Conservation (phyloP, 495 filamentous ascomycete genomes). For the Filosporella fistucella region DNA sequence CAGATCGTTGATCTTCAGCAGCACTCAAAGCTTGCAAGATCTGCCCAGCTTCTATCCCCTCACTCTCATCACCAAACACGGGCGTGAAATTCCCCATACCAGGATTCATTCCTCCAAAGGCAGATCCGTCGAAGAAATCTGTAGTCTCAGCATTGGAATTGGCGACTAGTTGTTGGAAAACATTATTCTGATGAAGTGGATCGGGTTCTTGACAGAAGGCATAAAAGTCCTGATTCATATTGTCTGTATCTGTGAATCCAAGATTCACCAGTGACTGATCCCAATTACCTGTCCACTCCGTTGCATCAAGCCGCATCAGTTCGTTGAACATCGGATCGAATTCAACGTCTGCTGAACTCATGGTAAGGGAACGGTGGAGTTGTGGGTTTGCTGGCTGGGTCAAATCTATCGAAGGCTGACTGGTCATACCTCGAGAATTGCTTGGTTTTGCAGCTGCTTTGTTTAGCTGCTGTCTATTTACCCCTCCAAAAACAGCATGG, state of each 20-base stretch:
- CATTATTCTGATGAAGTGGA: conserved; percentile 24
- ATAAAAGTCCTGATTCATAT: conserved; percentile 39
- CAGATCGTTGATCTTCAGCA: conserved; percentile 10
- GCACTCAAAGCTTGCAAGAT: conserved; percentile 22
- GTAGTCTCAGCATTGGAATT: conserved; percentile 20
- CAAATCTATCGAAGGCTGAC: conserved; percentile 7
- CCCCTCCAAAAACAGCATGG: too few relatives aligned
- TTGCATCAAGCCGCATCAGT: conserved; percentile 56
- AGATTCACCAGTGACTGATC: conserved; percentile 54
- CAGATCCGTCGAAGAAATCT: conserved; percentile 14
- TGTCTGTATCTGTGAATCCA: conserved; percentile 41
- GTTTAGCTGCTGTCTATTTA: too few relatives aligned
- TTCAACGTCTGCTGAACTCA: conserved; percentile 33
- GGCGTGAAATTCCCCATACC: neutral
- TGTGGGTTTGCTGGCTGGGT: conserved; percentile 2
- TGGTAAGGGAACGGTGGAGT: conserved; percentile 16
- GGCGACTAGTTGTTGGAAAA: conserved; percentile 23
- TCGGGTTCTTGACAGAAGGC: conserved; percentile 51
- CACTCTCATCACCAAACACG: conserved; percentile 16
- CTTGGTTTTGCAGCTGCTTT: neutral
- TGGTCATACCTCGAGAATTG: too few relatives aligned
- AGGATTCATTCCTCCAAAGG: conserved; percentile 9
- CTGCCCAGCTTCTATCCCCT: conserved; percentile 25
- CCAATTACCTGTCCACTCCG: conserved; percentile 44
- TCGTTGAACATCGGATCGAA: conserved; percentile 60